Base-by-base conservation (phyloP, 1,284 basidiomycete species). In the Naganishia sp. region DNA sequence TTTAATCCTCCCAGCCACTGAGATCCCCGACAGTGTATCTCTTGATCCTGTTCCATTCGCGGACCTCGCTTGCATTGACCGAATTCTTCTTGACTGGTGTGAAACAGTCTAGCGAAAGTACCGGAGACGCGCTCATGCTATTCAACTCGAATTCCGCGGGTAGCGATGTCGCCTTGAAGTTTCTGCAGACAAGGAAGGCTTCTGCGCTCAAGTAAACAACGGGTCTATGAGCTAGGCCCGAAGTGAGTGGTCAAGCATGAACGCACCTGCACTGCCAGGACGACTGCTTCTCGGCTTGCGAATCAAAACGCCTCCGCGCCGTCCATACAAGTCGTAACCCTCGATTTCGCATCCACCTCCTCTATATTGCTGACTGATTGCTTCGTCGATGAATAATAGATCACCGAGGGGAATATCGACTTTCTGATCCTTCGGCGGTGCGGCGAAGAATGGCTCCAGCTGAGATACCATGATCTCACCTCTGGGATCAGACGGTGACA, bases 111-210 rank as follows among this genome's bases (percentile, higher is more conserved):
- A 68, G 47, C 18, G 67, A 65, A 13, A 68, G 52, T 10, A 68
- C 42, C 10, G 47, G 35, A 35, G 46, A 42, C 39, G 64, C 23
- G 57, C 51, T 47, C 52, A 65, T 53, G 21, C 45, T 49, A 32
- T 60, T 52, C 23, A 60, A 57, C 25, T 67, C 61, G 62, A 65
- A 67, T 18, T 35, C 28, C 11, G 55, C 46, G 10, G 77, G 77
- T 7, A 80, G 69, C 18, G 72, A 71, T 5, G 72, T 65, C 5
- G 78, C 73, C 42, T 78, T 74, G 72, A 83, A 84, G 63, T 82
- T 81, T 11, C 81, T 75, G 71, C 83, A 83, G 21, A 84, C 81
- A 31, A 85, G 75, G 72, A 85, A 85, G 2, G 83, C 83, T 76
- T 85, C 84, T 79, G 76, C 32, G 69, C 57, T 35, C 32, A 21